Percentiles rank a stretch among this genome's conserved stretches.
phyloP scores from a whole-genome alignment of 2,329 filamentous ascomycete species.

The Hypoxylon sp. region DNA sequence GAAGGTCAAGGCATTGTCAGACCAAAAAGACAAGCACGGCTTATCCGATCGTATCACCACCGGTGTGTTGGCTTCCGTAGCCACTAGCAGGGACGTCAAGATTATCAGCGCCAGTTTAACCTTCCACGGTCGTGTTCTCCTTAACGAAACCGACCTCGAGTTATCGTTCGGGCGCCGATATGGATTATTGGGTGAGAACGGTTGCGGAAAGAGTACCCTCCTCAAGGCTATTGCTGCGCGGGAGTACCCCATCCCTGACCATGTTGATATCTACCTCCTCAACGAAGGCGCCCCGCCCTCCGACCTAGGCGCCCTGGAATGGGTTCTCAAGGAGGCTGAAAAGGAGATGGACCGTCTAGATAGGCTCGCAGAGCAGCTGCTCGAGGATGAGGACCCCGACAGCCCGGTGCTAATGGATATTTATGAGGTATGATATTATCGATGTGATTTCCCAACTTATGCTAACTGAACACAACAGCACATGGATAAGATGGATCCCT shows the following conservation, averaged over 20 bases:
- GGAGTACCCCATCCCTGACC: slow-evolving; percentile 95
- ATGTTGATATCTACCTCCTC: slow-evolving; percentile 97
- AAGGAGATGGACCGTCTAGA: slow-evolving; percentile 93
- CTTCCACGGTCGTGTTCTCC: slow-evolving; percentile 97
- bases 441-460: neutral
- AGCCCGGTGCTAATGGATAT: slow-evolving; percentile 91
- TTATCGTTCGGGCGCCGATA: slow-evolving; percentile 94
- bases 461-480: slow-evolving; percentile 70
- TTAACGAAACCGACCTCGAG: slow-evolving; percentile 94
- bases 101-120: slow-evolving; percentile 93
- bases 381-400: slow-evolving; percentile 94
- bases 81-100: slow-evolving; percentile 93
- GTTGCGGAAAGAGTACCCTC: slow-evolving; percentile 98
- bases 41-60: slow-evolving; percentile 98
- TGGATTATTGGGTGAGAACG: slow-evolving; percentile 97
- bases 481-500: slow-evolving; percentile 99
- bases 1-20: slow-evolving; percentile 86
- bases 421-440: slow-evolving; percentile 81
- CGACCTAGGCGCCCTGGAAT: slow-evolving; percentile 92
- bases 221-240: slow-evolving; percentile 94
- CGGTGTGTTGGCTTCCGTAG: slow-evolving; percentile 90
- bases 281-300: slow-evolving; percentile 95
- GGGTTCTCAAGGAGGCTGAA: slow-evolving; percentile 96
- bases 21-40: slow-evolving; percentile 96
- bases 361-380: slow-evolving; percentile 86